These are phyloP conservation scores for Lecanosticta acicola DNA, from an alignment of 2,329 filamentous ascomycete genomes.

Conservation along the genomic window DNA sequence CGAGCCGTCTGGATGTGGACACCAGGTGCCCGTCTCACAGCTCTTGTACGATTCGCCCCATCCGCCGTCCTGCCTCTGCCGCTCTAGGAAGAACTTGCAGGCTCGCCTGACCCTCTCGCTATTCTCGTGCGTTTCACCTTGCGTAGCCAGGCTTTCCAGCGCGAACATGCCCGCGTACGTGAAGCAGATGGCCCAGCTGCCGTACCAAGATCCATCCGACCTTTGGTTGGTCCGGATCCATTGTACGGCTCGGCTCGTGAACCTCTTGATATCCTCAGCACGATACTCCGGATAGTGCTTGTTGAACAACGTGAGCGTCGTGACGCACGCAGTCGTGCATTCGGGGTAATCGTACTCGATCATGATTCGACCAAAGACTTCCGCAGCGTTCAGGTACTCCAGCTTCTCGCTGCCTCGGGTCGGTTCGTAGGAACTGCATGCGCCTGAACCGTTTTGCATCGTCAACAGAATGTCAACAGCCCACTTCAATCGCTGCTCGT, in stretches of 20 bases:
- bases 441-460: conserved; percentile 82
- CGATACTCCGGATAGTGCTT: conserved; percentile 78
- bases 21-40: conserved; percentile 70
- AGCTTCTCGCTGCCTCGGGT: conserved; percentile 70
- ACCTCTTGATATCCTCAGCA: conserved; percentile 63
- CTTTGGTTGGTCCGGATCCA: conserved; percentile 80
- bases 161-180: conserved; percentile 97
- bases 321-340: conserved; percentile 92
- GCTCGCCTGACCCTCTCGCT: conserved; percentile 65
- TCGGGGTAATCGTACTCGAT: conserved; percentile 98
- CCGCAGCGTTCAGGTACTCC: conserved; percentile 87
- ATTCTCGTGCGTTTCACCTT: conserved; percentile 75
- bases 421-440: conserved; percentile 84
- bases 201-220: conserved; percentile 90
- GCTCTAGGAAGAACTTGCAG: conserved; percentile 78
- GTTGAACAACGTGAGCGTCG: conserved; percentile 75
- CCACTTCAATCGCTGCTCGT: conserved; percentile 74
- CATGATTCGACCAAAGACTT: conserved; percentile 97
- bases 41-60: conserved; percentile 94
- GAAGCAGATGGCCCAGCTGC: conserved; percentile 96
- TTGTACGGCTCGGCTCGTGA: conserved; percentile 66
- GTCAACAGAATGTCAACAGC: conserved; percentile 85
- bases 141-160: conserved; percentile 72
- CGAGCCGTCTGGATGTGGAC: conserved; percentile 65
- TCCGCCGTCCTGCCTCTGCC: conserved; percentile 82